Conservation (phyloP, 805 yeast species). For the Starmerella vitae region DNA sequence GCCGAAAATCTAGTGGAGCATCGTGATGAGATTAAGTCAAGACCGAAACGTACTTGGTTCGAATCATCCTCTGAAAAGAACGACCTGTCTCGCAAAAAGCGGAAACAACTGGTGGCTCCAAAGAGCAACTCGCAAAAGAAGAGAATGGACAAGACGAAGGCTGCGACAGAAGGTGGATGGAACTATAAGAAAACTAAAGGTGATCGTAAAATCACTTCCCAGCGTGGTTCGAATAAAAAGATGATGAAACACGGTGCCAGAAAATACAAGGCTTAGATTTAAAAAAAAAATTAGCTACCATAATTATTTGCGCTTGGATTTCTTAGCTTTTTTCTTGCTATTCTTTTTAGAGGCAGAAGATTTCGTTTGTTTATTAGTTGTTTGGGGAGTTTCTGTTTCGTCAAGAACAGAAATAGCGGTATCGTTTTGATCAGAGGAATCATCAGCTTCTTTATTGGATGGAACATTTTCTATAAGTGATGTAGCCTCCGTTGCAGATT, state of each 20-base stretch:
- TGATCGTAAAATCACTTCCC: constrained; percentile 36
- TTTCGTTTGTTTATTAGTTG: background rate
- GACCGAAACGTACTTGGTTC: constrained; percentile 97
- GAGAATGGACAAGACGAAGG: constrained; percentile 45
- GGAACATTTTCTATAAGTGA: too few relatives aligned
- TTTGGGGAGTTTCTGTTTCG: too few relatives aligned
- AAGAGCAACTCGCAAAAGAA: constrained; percentile 50
- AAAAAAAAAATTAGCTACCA: background rate
- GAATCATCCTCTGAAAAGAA: constrained; percentile 37
- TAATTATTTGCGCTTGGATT: constrained; percentile 8
- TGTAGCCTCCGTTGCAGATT: too few relatives aligned
- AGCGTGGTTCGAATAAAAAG: constrained; percentile 20
- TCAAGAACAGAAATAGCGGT: too few relatives aligned
- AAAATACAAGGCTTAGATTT: constrained; percentile 7
- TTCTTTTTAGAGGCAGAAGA: background rate
- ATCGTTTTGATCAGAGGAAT: too few relatives aligned
- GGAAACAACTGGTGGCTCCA: constrained; percentile 15
- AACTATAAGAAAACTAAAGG: constrained; percentile 66
- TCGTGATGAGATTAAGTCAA: constrained; percentile 64
- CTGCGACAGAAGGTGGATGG: constrained; percentile 44
- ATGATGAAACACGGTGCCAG: constrained; percentile 18
- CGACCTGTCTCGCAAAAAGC: constrained; percentile 22
- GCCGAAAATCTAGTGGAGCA: constrained; percentile 76
- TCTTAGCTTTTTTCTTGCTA: constrained; percentile 10
- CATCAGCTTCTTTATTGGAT: too few relatives aligned